These are phyloP conservation scores for Ascochyta lentis DNA, from an alignment of 2,329 filamentous ascomycete genomes.

Conservation along the genomic window DNA sequence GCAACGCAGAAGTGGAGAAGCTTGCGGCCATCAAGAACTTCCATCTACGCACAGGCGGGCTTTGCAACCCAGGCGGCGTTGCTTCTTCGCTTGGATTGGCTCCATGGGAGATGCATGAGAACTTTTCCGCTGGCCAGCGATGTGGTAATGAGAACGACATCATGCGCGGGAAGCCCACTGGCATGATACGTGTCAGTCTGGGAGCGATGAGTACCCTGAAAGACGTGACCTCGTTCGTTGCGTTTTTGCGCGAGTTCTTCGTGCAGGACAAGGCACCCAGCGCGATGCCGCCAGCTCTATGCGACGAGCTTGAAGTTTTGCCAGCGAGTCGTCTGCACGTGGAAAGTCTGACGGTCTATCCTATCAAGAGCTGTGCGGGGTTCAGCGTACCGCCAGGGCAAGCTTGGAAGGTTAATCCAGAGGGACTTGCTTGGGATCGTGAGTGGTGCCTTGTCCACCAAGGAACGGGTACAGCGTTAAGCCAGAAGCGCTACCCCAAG, in stretches of 20 bases:
- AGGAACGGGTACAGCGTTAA: constrained; percentile 83
- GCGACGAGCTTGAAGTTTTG: constrained; percentile 33
- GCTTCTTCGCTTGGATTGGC: constrained; percentile 74
- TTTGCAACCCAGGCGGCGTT: constrained; percentile 92
- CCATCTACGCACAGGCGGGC: constrained; percentile 83
- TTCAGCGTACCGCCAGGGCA: constrained; percentile 70
- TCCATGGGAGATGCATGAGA: constrained; percentile 81
- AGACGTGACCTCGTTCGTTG: constrained; percentile 76
- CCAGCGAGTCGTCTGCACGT: constrained; percentile 48
- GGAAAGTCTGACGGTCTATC: constrained; percentile 70
- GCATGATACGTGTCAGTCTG: constrained; percentile 82
- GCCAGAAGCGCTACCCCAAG: constrained; percentile 83
- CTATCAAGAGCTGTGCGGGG: constrained; percentile 92
- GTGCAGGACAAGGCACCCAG: constrained; percentile 37
- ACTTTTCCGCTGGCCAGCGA: constrained; percentile 83
- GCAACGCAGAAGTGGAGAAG: constrained; percentile 86
- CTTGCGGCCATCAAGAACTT: constrained; percentile 79
- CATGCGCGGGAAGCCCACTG: constrained; percentile 83
- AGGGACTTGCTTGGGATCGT: constrained; percentile 91
- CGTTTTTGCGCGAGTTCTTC: constrained; percentile 66
- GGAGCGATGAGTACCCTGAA: constrained; percentile 85
- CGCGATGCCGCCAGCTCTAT: constrained; percentile 28
- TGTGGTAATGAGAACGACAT: constrained; percentile 86
- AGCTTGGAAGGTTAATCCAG: constrained; percentile 77
- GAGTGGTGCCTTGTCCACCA: constrained; percentile 95